Conservation (phyloP, 345 rosid genomes). For the Boechera stricta region DNA sequence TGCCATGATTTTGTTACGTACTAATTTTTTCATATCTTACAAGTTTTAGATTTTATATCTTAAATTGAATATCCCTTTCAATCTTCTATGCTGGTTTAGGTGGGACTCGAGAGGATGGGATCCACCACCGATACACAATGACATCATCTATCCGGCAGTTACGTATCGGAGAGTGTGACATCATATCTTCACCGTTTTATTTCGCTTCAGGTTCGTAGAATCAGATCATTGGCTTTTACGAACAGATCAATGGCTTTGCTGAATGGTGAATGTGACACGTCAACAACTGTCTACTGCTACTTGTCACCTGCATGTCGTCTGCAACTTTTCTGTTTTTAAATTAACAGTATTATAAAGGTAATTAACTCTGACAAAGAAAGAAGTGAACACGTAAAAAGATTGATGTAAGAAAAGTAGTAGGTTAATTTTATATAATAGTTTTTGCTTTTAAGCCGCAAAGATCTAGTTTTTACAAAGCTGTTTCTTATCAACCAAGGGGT, state of each 20-base stretch:
- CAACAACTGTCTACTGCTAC: conserved; percentile 35
- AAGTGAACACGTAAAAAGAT: conserved; percentile 14
- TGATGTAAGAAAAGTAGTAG: background rate
- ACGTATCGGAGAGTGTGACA: conserved; percentile 28
- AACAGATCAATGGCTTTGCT: background rate
- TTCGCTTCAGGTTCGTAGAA: conserved; percentile 2
- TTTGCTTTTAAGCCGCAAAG: conserved; percentile 37
- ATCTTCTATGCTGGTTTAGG: too few species aligned
- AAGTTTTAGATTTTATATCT: too few species aligned
- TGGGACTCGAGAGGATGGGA: too few species aligned
- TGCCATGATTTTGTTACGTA: background rate
- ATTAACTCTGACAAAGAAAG: conserved; percentile 10
- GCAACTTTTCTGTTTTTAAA: background rate
- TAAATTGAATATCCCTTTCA: too few species aligned
- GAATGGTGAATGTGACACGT: conserved; percentile 34
- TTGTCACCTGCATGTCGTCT: conserved; percentile 40
- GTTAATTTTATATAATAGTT: conserved; percentile 10
- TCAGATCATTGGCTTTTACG: background rate
- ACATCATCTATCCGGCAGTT: background rate
- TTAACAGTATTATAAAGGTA: conserved; percentile 8
- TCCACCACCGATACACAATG: background rate
- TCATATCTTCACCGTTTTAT: conserved; percentile 28
- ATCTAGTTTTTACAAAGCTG: background rate
- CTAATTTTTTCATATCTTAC: background rate
- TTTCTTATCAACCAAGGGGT: conserved; percentile 17